phyloP scores from a whole-genome alignment of 2,329 filamentous ascomycete species.

The Pseudogymnoascus pannorum region DNA sequence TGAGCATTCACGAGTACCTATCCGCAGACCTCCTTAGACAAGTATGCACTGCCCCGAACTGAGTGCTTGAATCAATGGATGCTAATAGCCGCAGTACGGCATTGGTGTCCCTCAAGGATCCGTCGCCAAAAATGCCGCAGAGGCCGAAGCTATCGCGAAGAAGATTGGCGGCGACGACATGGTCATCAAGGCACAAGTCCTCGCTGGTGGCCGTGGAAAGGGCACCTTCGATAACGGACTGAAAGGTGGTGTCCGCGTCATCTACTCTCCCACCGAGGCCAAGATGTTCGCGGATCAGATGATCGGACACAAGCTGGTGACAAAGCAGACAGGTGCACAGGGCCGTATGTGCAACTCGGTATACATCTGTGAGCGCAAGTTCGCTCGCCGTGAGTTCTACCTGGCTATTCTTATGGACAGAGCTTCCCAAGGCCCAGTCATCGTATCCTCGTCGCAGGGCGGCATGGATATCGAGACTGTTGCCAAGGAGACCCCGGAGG shows the following conservation, averaged over 20 bases:
- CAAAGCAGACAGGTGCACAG: conserved; percentile 93
- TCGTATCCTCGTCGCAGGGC: conserved; percentile 95
- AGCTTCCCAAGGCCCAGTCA: conserved; percentile 80
- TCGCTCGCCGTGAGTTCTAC: conserved; percentile 97
- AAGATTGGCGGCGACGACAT: conserved; percentile 89
- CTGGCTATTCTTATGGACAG: conserved; percentile 98
- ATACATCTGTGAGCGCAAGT: conserved; percentile 99
- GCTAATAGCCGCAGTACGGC: conserved; percentile 63
- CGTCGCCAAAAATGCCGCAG: conserved; percentile 73
- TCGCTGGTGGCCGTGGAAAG: conserved; percentile 96
- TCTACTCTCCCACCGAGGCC: conserved; percentile 94
- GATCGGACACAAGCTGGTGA: conserved; percentile 99
- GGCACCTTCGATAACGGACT: conserved; percentile 96
- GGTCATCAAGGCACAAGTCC: conserved; percentile 99
- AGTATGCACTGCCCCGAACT: conserved; percentile 35
- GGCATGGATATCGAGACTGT: conserved; percentile 99
- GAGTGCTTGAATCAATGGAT: conserved; percentile 18
- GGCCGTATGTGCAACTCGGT: conserved; percentile 95
- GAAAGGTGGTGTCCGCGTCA: conserved; percentile 96
- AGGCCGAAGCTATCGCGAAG: conserved; percentile 89
- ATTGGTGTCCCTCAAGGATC: conserved; percentile 85
- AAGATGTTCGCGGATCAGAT: conserved; percentile 98
- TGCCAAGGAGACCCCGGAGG: conserved; percentile 93
- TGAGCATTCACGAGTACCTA: conserved; percentile 98
- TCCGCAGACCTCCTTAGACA: conserved; percentile 82